Evolutionary conservation across 768 basidiomycete species (phyloP), one percentile per base, ranked within the genome.

Genomic region (Pleurotus giganteus): DNA sequence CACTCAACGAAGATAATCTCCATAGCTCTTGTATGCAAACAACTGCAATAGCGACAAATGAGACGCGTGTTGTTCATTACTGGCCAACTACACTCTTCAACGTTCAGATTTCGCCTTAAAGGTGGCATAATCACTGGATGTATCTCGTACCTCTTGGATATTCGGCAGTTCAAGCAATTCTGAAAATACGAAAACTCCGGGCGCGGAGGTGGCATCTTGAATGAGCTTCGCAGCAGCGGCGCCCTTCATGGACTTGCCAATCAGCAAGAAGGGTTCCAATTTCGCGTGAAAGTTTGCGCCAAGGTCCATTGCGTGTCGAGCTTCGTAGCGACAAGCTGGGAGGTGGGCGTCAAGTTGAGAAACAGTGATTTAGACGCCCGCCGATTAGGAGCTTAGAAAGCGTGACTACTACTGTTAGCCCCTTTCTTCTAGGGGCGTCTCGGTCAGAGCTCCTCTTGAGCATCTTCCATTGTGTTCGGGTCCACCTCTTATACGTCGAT

Each of bases 171-270:
- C 88, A 49, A 98, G 74, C 50, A 99, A 72, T 68, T 98, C 95
- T 0, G 86, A 83, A 65, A 97, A 99, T 55, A 94, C 89, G 67
- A 91, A 96, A 43, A 97, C 90, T 8, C 94, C 95, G 13, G 88
- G 86, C 0, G 95, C 91, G 41, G 90, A 81, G 23, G 89, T 94
- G 53, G 87, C 95, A 65, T 97, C 89, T 63, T 85, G 80, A 27
- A 95, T 73, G 53, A 95, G 82, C 66, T 95, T 94, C 4, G 92
- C 94, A 0, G 94, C 94, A 0, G 90, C 92, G 0, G 93, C 93
- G 1, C 96, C 96, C 65, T 92, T 95, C 8, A 90, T 83, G 0
- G 91, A 90, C 67, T 95, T 94, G 3, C 88, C 92, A 73, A 98
- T 92, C 57, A 98, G 81, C 39, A 97, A 69, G 70, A 89, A 97